These are phyloP conservation scores for Cladophialophora bantiana DNA, from an alignment of 2,329 filamentous ascomycete genomes.

Conservation along the genomic window DNA sequence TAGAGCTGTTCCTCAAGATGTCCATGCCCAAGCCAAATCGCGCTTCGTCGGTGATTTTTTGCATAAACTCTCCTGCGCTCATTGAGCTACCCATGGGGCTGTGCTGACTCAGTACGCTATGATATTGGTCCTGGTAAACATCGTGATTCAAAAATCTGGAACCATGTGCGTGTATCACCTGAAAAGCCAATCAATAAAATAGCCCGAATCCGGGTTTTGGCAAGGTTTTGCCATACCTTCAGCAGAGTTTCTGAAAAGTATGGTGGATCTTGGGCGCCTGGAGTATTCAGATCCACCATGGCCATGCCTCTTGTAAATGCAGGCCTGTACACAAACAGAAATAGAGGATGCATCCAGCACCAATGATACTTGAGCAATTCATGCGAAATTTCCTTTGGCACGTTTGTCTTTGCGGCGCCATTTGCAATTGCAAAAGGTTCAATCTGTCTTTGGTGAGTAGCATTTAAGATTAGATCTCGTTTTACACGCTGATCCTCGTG, in stretches of 20 bases:
- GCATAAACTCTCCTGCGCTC: slow-evolving; percentile 35
- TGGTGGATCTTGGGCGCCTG: slow-evolving; percentile 35
- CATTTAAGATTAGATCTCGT: slow-evolving; percentile 37
- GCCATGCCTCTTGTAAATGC: slow-evolving; percentile 42
- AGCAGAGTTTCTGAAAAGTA: slow-evolving; percentile 42
- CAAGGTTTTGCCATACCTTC: slow-evolving; percentile 30
- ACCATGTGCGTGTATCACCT: slow-evolving; percentile 39
- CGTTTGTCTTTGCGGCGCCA: slow-evolving; percentile 38
- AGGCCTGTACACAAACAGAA: slow-evolving; percentile 43
- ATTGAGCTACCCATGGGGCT: slow-evolving; percentile 23
- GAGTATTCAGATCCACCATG: slow-evolving; percentile 33
- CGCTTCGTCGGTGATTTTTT: slow-evolving; percentile 39
- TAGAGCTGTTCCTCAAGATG: slow-evolving; percentile 41
- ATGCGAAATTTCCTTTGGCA: slow-evolving; percentile 40
- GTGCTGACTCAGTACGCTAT: slow-evolving; percentile 23
- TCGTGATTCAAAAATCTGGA: slow-evolving; percentile 40
- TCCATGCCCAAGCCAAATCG: slow-evolving; percentile 42
- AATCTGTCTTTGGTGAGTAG: slow-evolving; percentile 36
- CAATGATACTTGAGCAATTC: slow-evolving; percentile 43
- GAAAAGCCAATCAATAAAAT: slow-evolving; percentile 10
- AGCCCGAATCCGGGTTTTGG: not conserved
- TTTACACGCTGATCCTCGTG: slow-evolving; percentile 35
- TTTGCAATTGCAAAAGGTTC: slow-evolving; percentile 39
- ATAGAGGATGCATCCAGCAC: slow-evolving; percentile 44
- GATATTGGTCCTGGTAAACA: slow-evolving; percentile 38